phyloP scores from a whole-genome alignment of 306 rosid genomes.

The Glycine tomentella region DNA sequence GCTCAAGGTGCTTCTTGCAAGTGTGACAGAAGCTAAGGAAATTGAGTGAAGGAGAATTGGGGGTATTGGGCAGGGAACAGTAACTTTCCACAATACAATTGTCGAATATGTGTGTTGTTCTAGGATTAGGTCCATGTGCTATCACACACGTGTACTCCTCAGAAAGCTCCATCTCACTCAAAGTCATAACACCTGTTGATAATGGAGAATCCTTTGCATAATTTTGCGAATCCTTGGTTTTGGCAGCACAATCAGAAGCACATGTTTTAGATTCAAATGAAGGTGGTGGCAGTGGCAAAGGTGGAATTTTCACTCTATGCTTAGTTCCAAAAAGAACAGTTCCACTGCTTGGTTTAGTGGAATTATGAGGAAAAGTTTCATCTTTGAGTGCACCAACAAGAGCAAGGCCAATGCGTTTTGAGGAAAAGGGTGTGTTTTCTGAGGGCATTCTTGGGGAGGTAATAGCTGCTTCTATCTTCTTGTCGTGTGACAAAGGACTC shows the following conservation, averaged over 20 bases:
- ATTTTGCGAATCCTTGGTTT: conserved; percentile 25
- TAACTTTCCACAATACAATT: conserved; percentile 70
- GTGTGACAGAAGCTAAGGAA: conserved; percentile 87
- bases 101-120: conserved; percentile 81
- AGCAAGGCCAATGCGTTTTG: conserved; percentile 73
- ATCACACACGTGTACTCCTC: conserved; percentile 92
- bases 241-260: conserved; percentile 48
- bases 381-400: conserved; percentile 61
- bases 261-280: conserved; percentile 43
- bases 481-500: conserved; percentile 53
- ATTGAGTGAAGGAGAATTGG: conserved; percentile 36
- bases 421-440: conserved; percentile 49
- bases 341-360: conserved; percentile 36
- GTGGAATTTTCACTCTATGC: conserved; percentile 73
- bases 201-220: conserved; percentile 17
- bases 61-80: conserved; percentile 44
- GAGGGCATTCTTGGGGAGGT: conserved; percentile 44
- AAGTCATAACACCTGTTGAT: conserved; percentile 43
- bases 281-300: conserved; percentile 28
- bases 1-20: conserved; percentile 82
- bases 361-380: conserved; percentile 38
- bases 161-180: conserved; percentile 77
- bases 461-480: conserved; percentile 8
- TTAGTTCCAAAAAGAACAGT: conserved; percentile 66
- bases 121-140: conserved; percentile 77